A percentile compares a stretch with the other conserved stretches of the same genome.
phyloP scores from a whole-genome alignment of 2,329 filamentous ascomycete genomes.

The Colletotrichum liriopes region DNA sequence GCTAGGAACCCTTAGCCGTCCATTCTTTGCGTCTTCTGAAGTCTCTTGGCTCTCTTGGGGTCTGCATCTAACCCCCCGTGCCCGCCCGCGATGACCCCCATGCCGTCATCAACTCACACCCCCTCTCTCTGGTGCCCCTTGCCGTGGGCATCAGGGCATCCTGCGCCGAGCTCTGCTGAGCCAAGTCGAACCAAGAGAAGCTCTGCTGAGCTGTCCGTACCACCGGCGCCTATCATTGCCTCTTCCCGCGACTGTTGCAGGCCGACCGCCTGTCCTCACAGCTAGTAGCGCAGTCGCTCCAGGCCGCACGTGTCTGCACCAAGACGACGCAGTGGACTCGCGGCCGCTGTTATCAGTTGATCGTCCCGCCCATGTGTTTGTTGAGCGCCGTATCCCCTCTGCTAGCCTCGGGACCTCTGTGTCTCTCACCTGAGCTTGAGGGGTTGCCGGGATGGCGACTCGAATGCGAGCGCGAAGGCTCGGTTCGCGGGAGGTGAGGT shows the following conservation, averaged over 20 bases:
- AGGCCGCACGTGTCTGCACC: slow-evolving; percentile 26
- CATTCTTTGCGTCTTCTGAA: not conserved
- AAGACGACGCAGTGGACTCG: slow-evolving; percentile 21
- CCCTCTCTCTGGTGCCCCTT: not conserved
- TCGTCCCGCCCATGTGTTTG: not conserved
- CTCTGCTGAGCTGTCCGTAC: slow-evolving; percentile 35
- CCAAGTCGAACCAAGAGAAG: slow-evolving; percentile 12
- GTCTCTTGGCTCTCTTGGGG: not conserved
- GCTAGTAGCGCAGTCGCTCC: slow-evolving; percentile 2
- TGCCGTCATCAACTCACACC: slow-evolving; percentile 30
- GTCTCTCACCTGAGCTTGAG: slow-evolving; percentile 10
- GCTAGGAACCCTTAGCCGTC: slow-evolving; percentile 17
- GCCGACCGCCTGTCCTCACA: slow-evolving; percentile 13
- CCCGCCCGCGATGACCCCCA: slow-evolving; percentile 25
- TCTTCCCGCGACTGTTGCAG: slow-evolving; percentile 1
- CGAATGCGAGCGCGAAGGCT: not conserved
- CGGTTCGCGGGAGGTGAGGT: not conserved
- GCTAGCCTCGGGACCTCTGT: not conserved
- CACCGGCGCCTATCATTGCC: slow-evolving; percentile 35
- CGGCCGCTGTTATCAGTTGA: slow-evolving; percentile 15
- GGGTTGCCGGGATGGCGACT: not conserved
- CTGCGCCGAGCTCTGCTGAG: slow-evolving; percentile 9
- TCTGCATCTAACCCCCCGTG: not conserved
- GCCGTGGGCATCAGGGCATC: slow-evolving; percentile 1
- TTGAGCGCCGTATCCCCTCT: slow-evolving; percentile 1